A percentile compares a stretch with the other conserved stretches of the same genome.
Conservation (phyloP, 768 basidiomycete genomes). For the Lactarius evosmus region DNA sequence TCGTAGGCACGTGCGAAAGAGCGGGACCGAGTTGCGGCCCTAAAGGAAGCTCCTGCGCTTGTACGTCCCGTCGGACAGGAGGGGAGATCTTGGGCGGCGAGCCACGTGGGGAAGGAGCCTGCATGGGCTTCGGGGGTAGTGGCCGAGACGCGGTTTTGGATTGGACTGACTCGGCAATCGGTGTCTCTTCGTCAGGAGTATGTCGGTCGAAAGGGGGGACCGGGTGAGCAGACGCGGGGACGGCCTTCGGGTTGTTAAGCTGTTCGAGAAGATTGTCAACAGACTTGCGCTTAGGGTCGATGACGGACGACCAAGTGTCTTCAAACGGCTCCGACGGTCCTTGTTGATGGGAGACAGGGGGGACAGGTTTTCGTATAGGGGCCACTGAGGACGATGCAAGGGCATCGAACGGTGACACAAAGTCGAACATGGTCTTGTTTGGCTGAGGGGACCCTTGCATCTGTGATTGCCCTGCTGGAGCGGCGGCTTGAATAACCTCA, state of each 20-base stretch:
- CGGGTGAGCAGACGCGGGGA: conserved; percentile 31
- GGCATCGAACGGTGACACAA: conserved; percentile 81
- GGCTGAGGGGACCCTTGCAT: conserved; percentile 61
- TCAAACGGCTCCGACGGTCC: conserved; percentile 53
- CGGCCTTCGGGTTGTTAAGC: conserved; percentile 49
- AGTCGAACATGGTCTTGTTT: conserved; percentile 82
- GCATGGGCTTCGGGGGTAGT: conserved; percentile 56
- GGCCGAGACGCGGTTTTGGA: conserved; percentile 53
- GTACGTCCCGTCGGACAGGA: conserved; percentile 46
- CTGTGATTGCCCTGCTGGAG: conserved; percentile 24
- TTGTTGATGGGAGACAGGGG: conserved; percentile 38
- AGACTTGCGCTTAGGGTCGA: conserved; percentile 73
- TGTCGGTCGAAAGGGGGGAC: conserved; percentile 35
- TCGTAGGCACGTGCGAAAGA: conserved; percentile 37
- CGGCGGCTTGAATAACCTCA: conserved; percentile 24
- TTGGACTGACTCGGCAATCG: conserved; percentile 39
- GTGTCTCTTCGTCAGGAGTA: conserved; percentile 33
- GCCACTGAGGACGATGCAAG: conserved; percentile 48
- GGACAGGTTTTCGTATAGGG: conserved; percentile 64
- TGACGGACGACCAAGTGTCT: conserved; percentile 46
- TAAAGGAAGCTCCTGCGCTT: conserved; percentile 50
- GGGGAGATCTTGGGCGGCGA: conserved; percentile 63
- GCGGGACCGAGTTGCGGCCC: conserved; percentile 33
- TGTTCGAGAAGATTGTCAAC: conserved; percentile 81
- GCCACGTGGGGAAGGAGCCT: conserved; percentile 51